Percentiles rank a stretch among this genome's conserved stretches.
phyloP scores from a whole-genome alignment of 805 yeast species.

The Vanderwaltozyma yarrowii region DNA sequence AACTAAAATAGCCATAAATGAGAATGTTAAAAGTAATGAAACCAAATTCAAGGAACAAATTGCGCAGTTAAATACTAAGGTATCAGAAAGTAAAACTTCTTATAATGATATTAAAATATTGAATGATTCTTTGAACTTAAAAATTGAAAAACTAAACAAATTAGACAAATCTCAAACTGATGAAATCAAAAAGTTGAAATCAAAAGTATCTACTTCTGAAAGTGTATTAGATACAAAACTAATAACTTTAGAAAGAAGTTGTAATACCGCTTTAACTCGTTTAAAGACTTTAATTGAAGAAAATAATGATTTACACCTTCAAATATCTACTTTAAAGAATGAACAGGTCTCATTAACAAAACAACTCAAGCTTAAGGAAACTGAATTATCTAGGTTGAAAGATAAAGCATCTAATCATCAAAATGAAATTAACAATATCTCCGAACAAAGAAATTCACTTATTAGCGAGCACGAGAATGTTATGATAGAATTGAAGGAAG shows the following conservation, averaged over 20 bases:
- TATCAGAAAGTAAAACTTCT: slow-evolving; percentile 25
- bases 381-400: slow-evolving; percentile 26
- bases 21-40: slow-evolving; percentile 39
- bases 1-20: slow-evolving; percentile 29
- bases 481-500: slow-evolving; percentile 18
- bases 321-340: slow-evolving; percentile 31
- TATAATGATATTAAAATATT: neutral
- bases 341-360: slow-evolving; percentile 30
- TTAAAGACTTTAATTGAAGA: slow-evolving; percentile 34
- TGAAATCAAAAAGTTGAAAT: slow-evolving; percentile 26
- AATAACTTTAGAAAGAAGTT: slow-evolving; percentile 25
- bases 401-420: slow-evolving; percentile 20
- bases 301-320: slow-evolving; percentile 33
- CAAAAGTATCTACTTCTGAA: slow-evolving; percentile 24
- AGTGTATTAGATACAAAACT: slow-evolving; percentile 30
- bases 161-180: slow-evolving; percentile 24
- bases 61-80: slow-evolving; percentile 14
- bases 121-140: slow-evolving; percentile 36
- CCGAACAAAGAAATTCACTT: slow-evolving; percentile 25
- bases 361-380: slow-evolving; percentile 29
- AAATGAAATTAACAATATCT: slow-evolving; percentile 18
- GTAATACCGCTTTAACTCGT: slow-evolving; percentile 28
- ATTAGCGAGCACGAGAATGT: slow-evolving; percentile 22
- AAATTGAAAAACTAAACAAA: slow-evolving; percentile 38
- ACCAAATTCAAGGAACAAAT: slow-evolving; percentile 34